Conservation (phyloP, 371 early-diverging fungal genomes). For the Syncephalastrum monosporum region DNA sequence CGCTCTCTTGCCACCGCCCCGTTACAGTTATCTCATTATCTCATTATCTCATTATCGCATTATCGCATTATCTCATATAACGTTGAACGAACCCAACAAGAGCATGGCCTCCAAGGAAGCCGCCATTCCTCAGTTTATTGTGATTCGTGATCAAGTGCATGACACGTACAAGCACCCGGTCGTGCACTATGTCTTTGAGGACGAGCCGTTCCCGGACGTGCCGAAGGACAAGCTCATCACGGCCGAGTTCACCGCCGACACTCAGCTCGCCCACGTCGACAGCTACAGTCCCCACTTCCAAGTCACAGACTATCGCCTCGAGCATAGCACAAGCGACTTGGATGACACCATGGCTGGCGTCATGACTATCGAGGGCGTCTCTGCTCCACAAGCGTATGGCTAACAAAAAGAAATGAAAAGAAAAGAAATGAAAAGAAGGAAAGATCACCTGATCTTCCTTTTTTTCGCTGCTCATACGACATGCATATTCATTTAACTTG, state of each 20-base stretch:
- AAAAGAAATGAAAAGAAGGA: neutral
- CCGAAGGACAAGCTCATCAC: constrained; percentile 50
- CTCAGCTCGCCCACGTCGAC: constrained; percentile 29
- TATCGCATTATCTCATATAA: too few relatives aligned
- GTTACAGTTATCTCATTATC: too few relatives aligned
- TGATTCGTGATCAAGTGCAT: constrained; percentile 46
- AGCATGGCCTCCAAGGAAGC: too few relatives aligned
- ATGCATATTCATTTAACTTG: neutral
- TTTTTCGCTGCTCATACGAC: neutral
- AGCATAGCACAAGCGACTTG: constrained; percentile 33
- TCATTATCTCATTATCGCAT: too few relatives aligned
- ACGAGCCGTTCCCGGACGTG: constrained; percentile 48
- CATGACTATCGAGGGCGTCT: constrained; percentile 42
- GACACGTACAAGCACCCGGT: constrained; percentile 52
- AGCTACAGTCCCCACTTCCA: constrained; percentile 55
- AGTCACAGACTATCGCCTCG: constrained; percentile 45
- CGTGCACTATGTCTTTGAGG: constrained; percentile 58
- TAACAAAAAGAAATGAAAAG: too few relatives aligned
- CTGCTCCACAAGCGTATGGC: constrained; percentile 34
- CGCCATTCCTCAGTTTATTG: constrained; percentile 52
- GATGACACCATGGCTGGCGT: constrained; percentile 17
- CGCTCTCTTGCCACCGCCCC: too few relatives aligned
- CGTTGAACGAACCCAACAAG: too few relatives aligned
- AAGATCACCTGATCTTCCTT: constrained; percentile 2
- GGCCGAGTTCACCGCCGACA: constrained; percentile 43